These are phyloP conservation scores for Nicotiana undulata DNA, from an alignment of 257 asterid genomes.

Conservation along the genomic window DNA sequence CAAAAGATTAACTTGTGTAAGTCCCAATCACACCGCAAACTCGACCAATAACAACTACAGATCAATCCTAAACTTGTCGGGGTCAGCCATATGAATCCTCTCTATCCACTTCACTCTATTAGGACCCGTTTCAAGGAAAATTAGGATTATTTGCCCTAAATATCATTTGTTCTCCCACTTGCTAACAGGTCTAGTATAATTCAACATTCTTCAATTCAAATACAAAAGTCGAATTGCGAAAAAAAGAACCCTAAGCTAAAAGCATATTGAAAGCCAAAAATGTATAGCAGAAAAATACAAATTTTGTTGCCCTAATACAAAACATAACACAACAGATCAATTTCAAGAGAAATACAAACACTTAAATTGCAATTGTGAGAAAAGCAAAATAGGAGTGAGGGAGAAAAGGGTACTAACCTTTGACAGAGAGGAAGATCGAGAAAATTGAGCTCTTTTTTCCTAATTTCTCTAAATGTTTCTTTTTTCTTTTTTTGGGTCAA, in stretches of 20 bases:
- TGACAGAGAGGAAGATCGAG: background rate
- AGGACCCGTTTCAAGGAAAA: background rate
- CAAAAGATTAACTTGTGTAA: background rate
- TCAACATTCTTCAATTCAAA: background rate
- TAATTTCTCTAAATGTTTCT: background rate
- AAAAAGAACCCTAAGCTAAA: background rate
- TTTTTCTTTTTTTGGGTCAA: background rate
- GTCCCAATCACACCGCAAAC: background rate
- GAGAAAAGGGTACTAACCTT: slow-evolving; percentile 2
- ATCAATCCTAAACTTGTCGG: background rate
- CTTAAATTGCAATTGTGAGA: background rate
- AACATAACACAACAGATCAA: background rate
- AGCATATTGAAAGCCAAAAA: background rate
- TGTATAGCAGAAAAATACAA: background rate
- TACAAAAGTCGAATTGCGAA: background rate
- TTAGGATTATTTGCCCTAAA: background rate
- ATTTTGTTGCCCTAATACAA: background rate
- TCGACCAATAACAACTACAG: background rate
- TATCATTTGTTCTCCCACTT: background rate
- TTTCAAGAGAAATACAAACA: background rate
- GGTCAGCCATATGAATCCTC: background rate
- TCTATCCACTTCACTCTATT: background rate
- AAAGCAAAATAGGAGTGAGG: background rate
- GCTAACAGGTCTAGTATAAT: background rate
- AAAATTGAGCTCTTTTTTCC: background rate